Percentiles rank a stretch among this genome's conserved stretches.
Evolutionary conservation across 2,329 filamentous ascomycete species (phyloP).

Genomic region (Penicillium sp.): DNA sequence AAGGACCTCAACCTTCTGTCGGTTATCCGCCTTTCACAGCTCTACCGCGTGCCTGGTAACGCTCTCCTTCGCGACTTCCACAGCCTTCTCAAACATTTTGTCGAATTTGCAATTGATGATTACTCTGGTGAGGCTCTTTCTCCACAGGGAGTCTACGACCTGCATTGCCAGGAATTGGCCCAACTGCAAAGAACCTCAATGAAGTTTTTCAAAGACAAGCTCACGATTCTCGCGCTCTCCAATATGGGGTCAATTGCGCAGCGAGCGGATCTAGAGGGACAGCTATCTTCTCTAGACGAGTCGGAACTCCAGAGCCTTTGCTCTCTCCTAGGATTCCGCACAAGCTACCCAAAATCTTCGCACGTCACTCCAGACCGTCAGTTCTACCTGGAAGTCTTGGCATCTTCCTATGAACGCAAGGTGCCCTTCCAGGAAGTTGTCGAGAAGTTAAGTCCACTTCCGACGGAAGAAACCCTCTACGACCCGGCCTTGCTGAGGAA

Average conservation of each 20-base stretch:
- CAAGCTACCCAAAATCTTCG: constrained; percentile 72
- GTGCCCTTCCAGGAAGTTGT: constrained; percentile 80
- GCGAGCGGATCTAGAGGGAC: constrained; percentile 71
- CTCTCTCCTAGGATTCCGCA: constrained; percentile 71
- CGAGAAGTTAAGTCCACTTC: constrained; percentile 70
- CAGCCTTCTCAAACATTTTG: constrained; percentile 79
- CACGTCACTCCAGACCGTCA: constrained; percentile 61
- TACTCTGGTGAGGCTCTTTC: constrained; percentile 78
- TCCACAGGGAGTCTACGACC: constrained; percentile 71
- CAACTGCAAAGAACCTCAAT: constrained; percentile 75
- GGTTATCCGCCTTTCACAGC: constrained; percentile 72
- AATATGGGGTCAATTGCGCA: constrained; percentile 89
- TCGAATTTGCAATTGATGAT: constrained; percentile 86
- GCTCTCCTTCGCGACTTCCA: constrained; percentile 77
- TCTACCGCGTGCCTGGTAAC: constrained; percentile 74
- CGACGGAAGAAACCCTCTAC: constrained; percentile 78
- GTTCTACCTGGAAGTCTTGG: constrained; percentile 62
- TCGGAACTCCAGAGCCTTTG: constrained; percentile 71
- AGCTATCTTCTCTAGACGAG: constrained; percentile 72
- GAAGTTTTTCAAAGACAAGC: constrained; percentile 81
- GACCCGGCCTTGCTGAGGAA: constrained; percentile 75
- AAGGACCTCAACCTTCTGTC: constrained; percentile 82
- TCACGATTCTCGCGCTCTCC: constrained; percentile 86
- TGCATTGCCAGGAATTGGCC: constrained; percentile 74
- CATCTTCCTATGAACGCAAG: constrained; percentile 72